Evolutionary conservation across 2,329 filamentous ascomycete genomes (phyloP), one percentile per base, ranked within the genome.

Genomic region (Dichotomopilus funicola): DNA sequence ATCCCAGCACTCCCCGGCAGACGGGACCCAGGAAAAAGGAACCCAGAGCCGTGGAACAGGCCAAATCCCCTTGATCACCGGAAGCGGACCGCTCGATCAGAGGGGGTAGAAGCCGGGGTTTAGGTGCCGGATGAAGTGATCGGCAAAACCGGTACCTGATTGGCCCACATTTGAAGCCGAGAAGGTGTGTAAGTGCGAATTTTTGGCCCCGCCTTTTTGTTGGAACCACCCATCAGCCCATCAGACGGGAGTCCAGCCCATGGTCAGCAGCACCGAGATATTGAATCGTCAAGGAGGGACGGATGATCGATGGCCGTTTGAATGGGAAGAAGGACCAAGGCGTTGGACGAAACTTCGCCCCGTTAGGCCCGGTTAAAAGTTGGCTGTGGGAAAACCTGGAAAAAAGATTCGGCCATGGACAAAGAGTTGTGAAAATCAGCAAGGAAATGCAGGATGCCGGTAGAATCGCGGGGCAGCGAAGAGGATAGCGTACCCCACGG

Each of bases 381-480:
- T 27, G 19, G 19, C 19, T 27, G 19, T 27, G 19, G 19, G 19
- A 27, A 27, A 27, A 27, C 19, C 19, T 27, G 19, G 19, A 27
- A 27, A 27, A 27, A 27, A 27, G 19, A 27, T 27, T 27, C 19
- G 19, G 19, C 19, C 19, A 27, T 27, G 19, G 19, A 27, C 19
- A 27, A 27, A 27, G 19, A 27, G 19, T 27, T 27, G 19, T 27
- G 19, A 27, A 27, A 27, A 27, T 27, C 40, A 42, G 40, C 10
- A 42, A 11, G 31, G 47, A 37, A 50, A 50, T 10, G 51, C 38
- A 41, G 58, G 41, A 57, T 43, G 38, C 53, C 48, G 59, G 59
- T 44, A 59, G 57, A 61, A 57, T 53, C 45, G 56, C 53, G 54
- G 59, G 59, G 57, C 45, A 19, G 27, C 40, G 41, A 10, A 34